Conservation (phyloP, 371 early-diverging fungal species). For the Fennellomyces sp. region DNA sequence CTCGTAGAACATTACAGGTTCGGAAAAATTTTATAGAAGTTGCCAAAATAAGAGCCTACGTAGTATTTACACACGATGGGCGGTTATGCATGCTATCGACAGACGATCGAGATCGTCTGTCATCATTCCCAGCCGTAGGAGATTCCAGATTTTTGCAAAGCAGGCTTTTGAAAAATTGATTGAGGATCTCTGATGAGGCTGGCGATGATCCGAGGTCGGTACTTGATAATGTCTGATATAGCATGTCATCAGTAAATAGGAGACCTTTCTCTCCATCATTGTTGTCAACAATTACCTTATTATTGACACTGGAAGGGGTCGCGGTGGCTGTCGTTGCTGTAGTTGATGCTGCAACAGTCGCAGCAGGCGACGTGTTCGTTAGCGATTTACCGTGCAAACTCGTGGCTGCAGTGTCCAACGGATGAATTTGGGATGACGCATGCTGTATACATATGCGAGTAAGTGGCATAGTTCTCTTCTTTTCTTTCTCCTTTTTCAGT, state of each 20-base stretch:
- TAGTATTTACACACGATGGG: constrained; percentile 2
- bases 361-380: background rate
- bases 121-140: background rate
- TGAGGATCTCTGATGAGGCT: background rate
- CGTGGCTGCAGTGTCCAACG: background rate
- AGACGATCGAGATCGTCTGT: background rate
- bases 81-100: background rate
- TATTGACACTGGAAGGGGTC: background rate
- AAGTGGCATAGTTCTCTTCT: background rate
- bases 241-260: no score
- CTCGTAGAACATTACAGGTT: no score
- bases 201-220: no score
- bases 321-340: background rate
- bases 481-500: background rate
- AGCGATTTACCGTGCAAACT: background rate
- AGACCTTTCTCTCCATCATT: no score
- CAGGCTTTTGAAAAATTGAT: background rate
- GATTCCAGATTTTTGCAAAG: background rate
- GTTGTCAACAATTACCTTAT: no score
- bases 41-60: no score
- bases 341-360: background rate
- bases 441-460: background rate
- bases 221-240: no score
- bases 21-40: no score
- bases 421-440: background rate